Evolutionary conservation across 2,329 filamentous ascomycete species (phyloP).

Genomic region (Fonsecaea multimorphosa): DNA sequence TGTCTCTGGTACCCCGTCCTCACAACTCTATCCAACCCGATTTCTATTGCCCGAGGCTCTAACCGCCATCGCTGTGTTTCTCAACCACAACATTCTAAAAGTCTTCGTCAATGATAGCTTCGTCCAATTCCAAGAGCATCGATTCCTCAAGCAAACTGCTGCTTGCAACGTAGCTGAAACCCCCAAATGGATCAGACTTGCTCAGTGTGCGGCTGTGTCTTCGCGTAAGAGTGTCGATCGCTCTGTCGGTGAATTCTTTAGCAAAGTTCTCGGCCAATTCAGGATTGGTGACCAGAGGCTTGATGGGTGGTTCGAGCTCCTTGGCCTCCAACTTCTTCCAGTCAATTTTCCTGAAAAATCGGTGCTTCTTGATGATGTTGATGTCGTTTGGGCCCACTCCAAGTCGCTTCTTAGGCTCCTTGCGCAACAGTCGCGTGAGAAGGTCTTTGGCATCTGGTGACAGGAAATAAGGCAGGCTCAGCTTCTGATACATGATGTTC

Average conservation of each 20-base stretch:
- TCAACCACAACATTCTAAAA: conserved; percentile 4
- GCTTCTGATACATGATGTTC: conserved; percentile 92
- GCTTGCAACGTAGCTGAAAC: conserved; percentile 57
- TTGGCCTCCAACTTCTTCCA: conserved; percentile 85
- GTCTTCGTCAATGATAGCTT: conserved; percentile 36
- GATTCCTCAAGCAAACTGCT: conserved; percentile 52
- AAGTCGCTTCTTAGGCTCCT: conserved; percentile 88
- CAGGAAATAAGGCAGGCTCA: conserved; percentile 86
- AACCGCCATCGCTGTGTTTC: not conserved
- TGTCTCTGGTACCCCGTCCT: not conserved
- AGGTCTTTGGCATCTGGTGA: conserved; percentile 92
- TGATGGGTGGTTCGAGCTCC: conserved; percentile 85
- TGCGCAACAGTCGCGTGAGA: conserved; percentile 84
- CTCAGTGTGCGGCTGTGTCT: conserved; percentile 36
- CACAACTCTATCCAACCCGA: conserved; percentile 14
- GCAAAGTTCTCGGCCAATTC: conserved; percentile 97
- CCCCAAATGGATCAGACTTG: conserved; percentile 53
- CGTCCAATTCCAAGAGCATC: conserved; percentile 37
- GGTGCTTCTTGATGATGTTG: conserved; percentile 82
- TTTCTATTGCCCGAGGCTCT: not conserved
- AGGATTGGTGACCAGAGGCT: conserved; percentile 91
- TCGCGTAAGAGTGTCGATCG: conserved; percentile 36
- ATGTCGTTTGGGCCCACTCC: conserved; percentile 91
- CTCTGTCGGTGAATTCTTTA: conserved; percentile 76
- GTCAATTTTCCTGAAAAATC: conserved; percentile 96